Base-by-base conservation (phyloP, 257 asterid genomes). In the Nicotiana noctiflora region DNA sequence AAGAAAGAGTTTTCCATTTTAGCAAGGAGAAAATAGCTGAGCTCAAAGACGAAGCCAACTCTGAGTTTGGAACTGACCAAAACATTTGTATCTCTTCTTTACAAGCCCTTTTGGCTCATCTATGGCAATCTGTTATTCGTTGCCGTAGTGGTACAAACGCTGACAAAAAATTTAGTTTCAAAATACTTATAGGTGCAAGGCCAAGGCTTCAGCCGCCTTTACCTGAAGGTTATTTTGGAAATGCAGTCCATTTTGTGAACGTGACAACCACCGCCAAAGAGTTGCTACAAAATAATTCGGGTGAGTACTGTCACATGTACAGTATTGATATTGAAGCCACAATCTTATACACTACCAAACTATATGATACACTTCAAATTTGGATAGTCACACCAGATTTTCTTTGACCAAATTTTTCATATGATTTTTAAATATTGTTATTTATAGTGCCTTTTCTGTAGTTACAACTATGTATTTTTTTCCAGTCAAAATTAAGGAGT, bases 181-280 rank as follows among this genome's bases (percentile, higher is more conserved):
- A 6, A 8, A 29, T 83, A 4, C 8, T 56, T 0, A 14, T 85
- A 9, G 87, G 88, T 0, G 84, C 86, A 6, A 87, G 93, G 53
- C 21, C 18, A 4, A 84, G 92, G 82, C 68, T 86, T 3, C 74
- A 13, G 44, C 88, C 80, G 1, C 88, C 86, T 7, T 46, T 91
- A 53, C 62, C 84, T 0, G 82, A 84, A 0, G 89, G 86, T 3
- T 90, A 87, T 60, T 90, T 90, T 3, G 93, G 93, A 17, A 84
- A 85, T 32, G 83, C 88, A 0, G 15, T 82, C 15, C 64, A 79
- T 18, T 3, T 53, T 2, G 81, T 19, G 5, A 10, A 79, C 25
- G 2, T 55, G 3, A 17, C 1, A 4, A 53, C 49, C 6, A 59
- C 83, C 1, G 25, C 40, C 0, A 51, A 46, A 4, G 84, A 77